phyloP scores from a whole-genome alignment of 2,329 filamentous ascomycete species.

The Colletotrichum costaricense region DNA sequence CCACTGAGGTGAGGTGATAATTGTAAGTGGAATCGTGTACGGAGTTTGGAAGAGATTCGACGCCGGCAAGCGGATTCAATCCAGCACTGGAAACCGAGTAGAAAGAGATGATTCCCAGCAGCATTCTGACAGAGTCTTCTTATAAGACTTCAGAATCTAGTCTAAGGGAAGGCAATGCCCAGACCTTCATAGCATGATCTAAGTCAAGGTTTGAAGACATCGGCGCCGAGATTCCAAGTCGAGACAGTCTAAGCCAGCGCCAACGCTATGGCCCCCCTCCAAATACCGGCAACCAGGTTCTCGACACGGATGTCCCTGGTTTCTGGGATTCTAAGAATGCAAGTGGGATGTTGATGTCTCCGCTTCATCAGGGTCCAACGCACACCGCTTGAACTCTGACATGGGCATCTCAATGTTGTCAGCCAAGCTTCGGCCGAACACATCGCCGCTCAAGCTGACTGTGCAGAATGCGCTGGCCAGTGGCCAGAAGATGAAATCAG shows the following conservation, averaged over 20 bases:
- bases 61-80: neutral
- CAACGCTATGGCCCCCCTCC: neutral
- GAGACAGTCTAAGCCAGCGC: neutral
- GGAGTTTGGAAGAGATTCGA: neutral
- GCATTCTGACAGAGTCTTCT: neutral
- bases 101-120: neutral
- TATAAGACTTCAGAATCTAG: neutral
- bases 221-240: constrained; percentile 16
- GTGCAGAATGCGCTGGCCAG: neutral
- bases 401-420: neutral
- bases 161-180: neutral
- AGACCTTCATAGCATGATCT: neutral
- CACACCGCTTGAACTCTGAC: neutral
- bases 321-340: neutral
- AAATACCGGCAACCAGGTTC: neutral
- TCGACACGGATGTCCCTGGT: neutral
- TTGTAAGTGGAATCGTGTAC: too few relatives aligned
- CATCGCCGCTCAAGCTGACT: neutral
- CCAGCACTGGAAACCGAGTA: neutral
- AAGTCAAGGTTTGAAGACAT: neutral
- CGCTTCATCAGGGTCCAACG: neutral
- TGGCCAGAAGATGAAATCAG: neutral
- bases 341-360: neutral
- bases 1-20: too few relatives aligned
- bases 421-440: neutral